phyloP scores from a whole-genome alignment of 441 rosid species.

The Arabidopsis lyrata region DNA sequence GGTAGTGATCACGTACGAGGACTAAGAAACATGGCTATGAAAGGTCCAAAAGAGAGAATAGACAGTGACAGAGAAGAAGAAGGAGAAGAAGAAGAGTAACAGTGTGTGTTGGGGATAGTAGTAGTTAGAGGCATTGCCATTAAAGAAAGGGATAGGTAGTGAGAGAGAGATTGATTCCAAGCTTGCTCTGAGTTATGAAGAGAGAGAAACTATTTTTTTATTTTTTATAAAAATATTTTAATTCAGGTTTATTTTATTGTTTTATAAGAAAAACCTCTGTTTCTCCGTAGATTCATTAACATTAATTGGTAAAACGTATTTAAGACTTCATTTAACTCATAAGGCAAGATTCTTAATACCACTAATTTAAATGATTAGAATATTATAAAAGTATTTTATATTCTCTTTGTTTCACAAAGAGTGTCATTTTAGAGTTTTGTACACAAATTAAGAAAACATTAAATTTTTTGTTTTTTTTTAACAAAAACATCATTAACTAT shows the following conservation, averaged over 20 bases:
- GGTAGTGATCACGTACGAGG: constrained; percentile 39
- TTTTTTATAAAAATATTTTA: too few relatives aligned
- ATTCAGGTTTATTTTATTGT: constrained; percentile 17
- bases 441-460: too few relatives aligned
- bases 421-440: too few relatives aligned
- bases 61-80: constrained; percentile 39
- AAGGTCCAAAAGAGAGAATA: constrained; percentile 27
- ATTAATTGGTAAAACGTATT: constrained; percentile 18
- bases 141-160: constrained; percentile 50
- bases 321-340: constrained; percentile 32
- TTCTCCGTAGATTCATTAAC: constrained; percentile 42
- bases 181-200: constrained; percentile 56
- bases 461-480: too few relatives aligned
- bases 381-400: too few relatives aligned
- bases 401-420: too few relatives aligned
- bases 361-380: constrained; percentile 9
- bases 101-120: constrained; percentile 39
- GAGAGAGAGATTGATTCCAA: constrained; percentile 53
- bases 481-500: too few relatives aligned
- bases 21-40: constrained; percentile 31
- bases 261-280: constrained; percentile 16
- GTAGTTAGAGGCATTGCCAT: constrained; percentile 52
- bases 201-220: constrained; percentile 41
- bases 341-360: constrained; percentile 28
- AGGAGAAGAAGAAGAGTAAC: constrained; percentile 28